These are phyloP conservation scores for Cucumis sativus DNA, from an alignment of 306 rosid genomes.

Conservation along the genomic window DNA sequence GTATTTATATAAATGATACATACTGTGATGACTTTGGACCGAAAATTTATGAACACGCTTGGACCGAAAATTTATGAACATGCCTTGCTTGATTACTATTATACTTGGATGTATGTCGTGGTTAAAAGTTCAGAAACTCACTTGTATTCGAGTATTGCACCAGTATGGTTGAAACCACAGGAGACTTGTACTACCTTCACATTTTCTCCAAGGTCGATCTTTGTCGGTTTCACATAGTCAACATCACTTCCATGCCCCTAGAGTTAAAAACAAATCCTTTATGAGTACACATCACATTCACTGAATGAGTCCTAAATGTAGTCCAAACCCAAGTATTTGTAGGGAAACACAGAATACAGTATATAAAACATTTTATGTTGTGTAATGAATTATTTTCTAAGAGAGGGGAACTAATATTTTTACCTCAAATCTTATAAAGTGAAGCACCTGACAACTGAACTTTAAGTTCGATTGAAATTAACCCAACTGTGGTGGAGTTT, in stretches of 20 bases:
- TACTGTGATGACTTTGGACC: not conserved
- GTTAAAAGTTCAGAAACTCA: slow-evolving; percentile 9
- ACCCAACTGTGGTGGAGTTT: not conserved
- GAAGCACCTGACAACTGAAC: not conserved
- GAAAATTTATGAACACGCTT: not conserved
- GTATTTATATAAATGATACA: not conserved
- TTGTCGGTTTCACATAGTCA: slow-evolving; percentile 57
- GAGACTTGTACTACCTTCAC: slow-evolving; percentile 68
- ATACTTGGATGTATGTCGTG: not conserved
- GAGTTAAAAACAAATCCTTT: slow-evolving; percentile 8
- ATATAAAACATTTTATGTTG: too few relatives aligned
- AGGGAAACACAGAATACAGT: too few relatives aligned
- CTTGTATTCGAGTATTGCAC: slow-evolving; percentile 57
- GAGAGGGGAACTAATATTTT: not conserved
- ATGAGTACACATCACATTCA: not conserved
- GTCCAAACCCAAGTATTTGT: not conserved
- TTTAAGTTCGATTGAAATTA: not conserved
- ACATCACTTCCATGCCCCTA: slow-evolving; percentile 92
- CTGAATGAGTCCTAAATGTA: not conserved
- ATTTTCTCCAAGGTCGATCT: slow-evolving; percentile 39
- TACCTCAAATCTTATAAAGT: not conserved
- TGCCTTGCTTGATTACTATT: not conserved
- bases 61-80: not conserved
- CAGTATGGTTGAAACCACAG: slow-evolving; percentile 97
- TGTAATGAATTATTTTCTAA: not conserved